Base-by-base conservation (phyloP, 768 basidiomycete genomes). In the Termitomyces sp. region DNA sequence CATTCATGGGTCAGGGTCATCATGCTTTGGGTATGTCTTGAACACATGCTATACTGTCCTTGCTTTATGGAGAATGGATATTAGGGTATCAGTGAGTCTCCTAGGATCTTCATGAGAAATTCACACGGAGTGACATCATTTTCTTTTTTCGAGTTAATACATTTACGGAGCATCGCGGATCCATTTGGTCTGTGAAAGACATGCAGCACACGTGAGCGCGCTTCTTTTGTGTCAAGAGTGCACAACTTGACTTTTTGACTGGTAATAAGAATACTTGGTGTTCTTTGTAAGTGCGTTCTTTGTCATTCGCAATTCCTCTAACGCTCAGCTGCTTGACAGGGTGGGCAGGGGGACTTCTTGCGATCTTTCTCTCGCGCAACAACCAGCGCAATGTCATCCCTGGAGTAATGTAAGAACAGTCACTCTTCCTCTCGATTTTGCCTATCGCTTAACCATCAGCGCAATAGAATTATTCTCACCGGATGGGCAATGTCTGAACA, bases 401-500 rank as follows among this genome's bases (percentile, higher is more conserved):
- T 5, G 80, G 80, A 11, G 52, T 93, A 30, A 90, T 94, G 90
- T 93, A 56, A 63, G 82, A 69, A 2, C 5, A 32, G 9, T 32
- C 9, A 21, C 17, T 54, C 55, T n/a, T 45, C 44, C 28, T 30
- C 49, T 12, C 51, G 40, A 47, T 26, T 19, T 19, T 14, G 24
- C 47, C 49, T 37, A 28, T 17, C 1, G 5, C 30, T 15, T 35
- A 5, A 44, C 34, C 47, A 44, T 10, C 5, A 17, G 8, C 5
- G 56, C 14, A 40, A 35, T 56, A 93, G 88, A 46, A 87, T 95
- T 60, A 85, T 93, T 55, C 74, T 97, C 56, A 97, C 95, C 0
- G 95, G 95, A 6, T 96, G 90, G 86, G 93, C 87, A 0, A 95
- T 97, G 90, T 88, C 89, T 0, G 85, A 90, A 43, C 94, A 97